Conservation (phyloP, 108 stramenopile genomes). For the Chaetoceros tenuissimus region DNA sequence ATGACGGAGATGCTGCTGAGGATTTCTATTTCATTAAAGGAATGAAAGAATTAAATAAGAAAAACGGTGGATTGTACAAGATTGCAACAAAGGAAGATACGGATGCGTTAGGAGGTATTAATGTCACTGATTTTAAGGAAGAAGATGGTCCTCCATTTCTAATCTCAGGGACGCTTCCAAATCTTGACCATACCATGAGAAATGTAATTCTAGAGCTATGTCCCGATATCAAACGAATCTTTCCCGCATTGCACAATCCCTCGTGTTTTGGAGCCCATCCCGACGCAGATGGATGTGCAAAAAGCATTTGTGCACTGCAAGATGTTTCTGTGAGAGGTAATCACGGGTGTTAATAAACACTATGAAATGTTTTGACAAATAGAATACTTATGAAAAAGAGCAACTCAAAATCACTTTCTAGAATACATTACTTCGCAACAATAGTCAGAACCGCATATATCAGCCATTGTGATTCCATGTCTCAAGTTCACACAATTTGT, state of each 20-base stretch:
- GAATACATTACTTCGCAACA: too few relatives aligned
- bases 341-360: neutral
- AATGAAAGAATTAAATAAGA: conserved; percentile 14
- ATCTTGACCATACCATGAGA: conserved; percentile 19
- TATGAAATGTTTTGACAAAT: too few relatives aligned
- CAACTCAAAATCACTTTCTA: too few relatives aligned
- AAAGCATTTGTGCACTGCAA: conserved; percentile 43
- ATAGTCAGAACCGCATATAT: too few relatives aligned
- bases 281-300: conserved; percentile 30
- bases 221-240: conserved; percentile 47
- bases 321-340: conserved; percentile 1
- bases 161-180: conserved; percentile 35
- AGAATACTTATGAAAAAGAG: too few relatives aligned
- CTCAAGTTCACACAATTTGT: neutral
- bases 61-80: conserved; percentile 3
- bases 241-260: conserved; percentile 50
- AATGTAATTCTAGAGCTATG: conserved; percentile 30
- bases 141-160: conserved; percentile 23
- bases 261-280: conserved; percentile 61
- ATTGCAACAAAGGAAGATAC: conserved; percentile 18
- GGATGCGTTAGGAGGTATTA: conserved; percentile 22
- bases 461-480: neutral
- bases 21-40: conserved; percentile 19
- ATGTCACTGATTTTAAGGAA: conserved; percentile 1
- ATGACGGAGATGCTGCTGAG: conserved; percentile 13